A percentile compares a stretch with the other conserved stretches of the same genome.
phyloP scores from a whole-genome alignment of 2,329 filamentous ascomycete genomes.

The Juglanconis oblonga region DNA sequence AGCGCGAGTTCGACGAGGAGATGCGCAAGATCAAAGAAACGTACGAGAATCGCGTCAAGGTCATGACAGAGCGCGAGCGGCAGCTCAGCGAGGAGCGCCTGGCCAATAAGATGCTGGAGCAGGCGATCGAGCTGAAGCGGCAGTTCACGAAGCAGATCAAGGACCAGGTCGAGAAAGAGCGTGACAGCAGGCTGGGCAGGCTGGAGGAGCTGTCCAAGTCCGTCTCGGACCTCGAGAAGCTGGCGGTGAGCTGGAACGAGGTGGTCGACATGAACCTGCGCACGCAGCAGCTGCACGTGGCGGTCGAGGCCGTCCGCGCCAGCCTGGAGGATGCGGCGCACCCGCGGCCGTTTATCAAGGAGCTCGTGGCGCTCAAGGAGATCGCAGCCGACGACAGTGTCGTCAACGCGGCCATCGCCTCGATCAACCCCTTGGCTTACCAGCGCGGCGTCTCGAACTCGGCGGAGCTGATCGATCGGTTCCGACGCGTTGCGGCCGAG shows the following conservation, averaged over 20 bases:
- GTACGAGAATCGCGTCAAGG: conserved; percentile 77
- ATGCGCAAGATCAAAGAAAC: conserved; percentile 72
- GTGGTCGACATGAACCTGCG: conserved; percentile 88
- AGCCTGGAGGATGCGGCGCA: conserved; percentile 72
- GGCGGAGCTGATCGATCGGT: conserved; percentile 87
- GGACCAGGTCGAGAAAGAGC: conserved; percentile 82
- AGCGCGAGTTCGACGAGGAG: conserved; percentile 82
- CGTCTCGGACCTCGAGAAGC: conserved; percentile 79
- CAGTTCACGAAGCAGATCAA: conserved; percentile 77
- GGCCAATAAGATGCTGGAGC: conserved; percentile 82
- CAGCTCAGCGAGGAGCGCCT: conserved; percentile 80
- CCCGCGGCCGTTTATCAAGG: conserved; percentile 82
- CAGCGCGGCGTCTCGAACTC: conserved; percentile 84
- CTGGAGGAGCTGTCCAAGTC: conserved; percentile 74
- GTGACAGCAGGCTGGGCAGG: conserved; percentile 80
- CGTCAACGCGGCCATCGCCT: conserved; percentile 91
- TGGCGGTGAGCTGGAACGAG: conserved; percentile 85
- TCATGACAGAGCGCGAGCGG: conserved; percentile 75
- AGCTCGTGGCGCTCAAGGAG: conserved; percentile 92
- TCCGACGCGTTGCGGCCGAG: conserved; percentile 87
- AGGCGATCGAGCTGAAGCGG: conserved; percentile 84
- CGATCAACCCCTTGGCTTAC: conserved; percentile 90
- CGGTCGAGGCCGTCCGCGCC: conserved; percentile 86
- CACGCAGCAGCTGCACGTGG: conserved; percentile 94
- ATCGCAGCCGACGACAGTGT: conserved; percentile 81